Evolutionary conservation across 1,284 basidiomycete genomes (phyloP).

Genomic region (Melampsora larici-populina): DNA sequence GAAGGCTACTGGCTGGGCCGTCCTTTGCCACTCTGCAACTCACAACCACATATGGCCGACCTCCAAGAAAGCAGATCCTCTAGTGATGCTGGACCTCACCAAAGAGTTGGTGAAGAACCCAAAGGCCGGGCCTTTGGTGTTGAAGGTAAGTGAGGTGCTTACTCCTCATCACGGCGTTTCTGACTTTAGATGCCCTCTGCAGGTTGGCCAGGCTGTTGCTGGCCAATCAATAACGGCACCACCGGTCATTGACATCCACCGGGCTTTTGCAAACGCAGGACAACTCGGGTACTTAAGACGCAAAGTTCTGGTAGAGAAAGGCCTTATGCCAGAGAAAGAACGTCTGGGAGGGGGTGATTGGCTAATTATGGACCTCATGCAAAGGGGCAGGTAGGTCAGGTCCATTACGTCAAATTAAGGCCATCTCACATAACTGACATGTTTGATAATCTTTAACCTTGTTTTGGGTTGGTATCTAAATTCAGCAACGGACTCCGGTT

Average conservation of each 20-base stretch:
- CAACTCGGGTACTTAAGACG: neutral
- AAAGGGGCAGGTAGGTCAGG: too few species aligned
- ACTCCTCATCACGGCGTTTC: too few species aligned
- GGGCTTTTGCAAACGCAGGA: neutral
- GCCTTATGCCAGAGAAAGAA: slow-evolving; percentile 10
- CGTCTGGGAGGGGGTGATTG: too few species aligned
- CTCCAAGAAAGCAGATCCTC: slow-evolving; percentile 4
- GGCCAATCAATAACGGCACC: neutral
- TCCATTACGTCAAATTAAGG: too few species aligned
- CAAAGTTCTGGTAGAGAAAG: neutral
- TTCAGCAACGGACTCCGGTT: slow-evolving; percentile 3
- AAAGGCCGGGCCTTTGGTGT: neutral
- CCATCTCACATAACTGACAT: neutral
- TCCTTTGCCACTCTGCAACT: slow-evolving; percentile 6
- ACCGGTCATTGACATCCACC: neutral
- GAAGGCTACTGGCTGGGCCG: neutral
- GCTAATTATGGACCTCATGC: too few species aligned
- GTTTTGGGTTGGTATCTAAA: neutral
- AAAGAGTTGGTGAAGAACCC: neutral
- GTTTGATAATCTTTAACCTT: neutral
- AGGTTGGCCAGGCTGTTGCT: too few species aligned
- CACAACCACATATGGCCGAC: slow-evolving; percentile 23
- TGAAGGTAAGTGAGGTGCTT: slow-evolving; percentile 5
- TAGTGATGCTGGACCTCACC: neutral
- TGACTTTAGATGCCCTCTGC: too few species aligned